Conservation (phyloP, 2,329 filamentous ascomycete genomes). For the Pseudopyrenochaeta lycopersici region DNA sequence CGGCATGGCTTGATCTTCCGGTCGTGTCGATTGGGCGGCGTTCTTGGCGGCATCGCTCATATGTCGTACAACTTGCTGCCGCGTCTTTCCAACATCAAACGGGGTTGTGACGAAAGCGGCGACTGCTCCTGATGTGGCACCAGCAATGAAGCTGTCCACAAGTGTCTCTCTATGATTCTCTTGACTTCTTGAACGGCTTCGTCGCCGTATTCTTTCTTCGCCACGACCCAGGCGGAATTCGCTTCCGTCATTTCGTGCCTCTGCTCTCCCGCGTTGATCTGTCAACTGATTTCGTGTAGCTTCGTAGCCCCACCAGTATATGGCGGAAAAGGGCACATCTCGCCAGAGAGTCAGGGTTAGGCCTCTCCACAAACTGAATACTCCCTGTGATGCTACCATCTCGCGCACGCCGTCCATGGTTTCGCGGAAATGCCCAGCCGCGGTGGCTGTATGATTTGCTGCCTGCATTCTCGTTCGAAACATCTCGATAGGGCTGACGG, state of each 20-base stretch:
- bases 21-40: constrained; percentile 56
- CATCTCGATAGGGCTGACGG: constrained; percentile 91
- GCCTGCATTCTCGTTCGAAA: constrained; percentile 93
- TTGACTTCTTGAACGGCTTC: constrained; percentile 65
- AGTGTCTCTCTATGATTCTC: constrained; percentile 82
- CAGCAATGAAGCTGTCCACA: constrained; percentile 87
- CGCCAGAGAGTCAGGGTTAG: constrained; percentile 92
- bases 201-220: constrained; percentile 36
- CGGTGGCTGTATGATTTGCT: constrained; percentile 56
- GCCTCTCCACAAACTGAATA: constrained; percentile 87
- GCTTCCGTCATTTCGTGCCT: constrained; percentile 35
- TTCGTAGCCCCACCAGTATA: constrained; percentile 99
- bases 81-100: constrained; percentile 97
- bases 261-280: constrained; percentile 68
- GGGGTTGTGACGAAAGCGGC: constrained; percentile 91
- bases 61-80: constrained; percentile 84
- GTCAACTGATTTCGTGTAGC: constrained; percentile 76
- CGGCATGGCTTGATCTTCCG: constrained; percentile 81
- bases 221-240: constrained; percentile 47
- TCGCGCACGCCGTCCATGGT: constrained; percentile 79
- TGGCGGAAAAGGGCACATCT: constrained; percentile 94
- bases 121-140: constrained; percentile 81
- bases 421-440: constrained; percentile 76
- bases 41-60: constrained; percentile 48
- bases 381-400: constrained; percentile 81